phyloP scores from a whole-genome alignment of 1,139 yeast species.

The Blastobotrys arbuscula region DNA sequence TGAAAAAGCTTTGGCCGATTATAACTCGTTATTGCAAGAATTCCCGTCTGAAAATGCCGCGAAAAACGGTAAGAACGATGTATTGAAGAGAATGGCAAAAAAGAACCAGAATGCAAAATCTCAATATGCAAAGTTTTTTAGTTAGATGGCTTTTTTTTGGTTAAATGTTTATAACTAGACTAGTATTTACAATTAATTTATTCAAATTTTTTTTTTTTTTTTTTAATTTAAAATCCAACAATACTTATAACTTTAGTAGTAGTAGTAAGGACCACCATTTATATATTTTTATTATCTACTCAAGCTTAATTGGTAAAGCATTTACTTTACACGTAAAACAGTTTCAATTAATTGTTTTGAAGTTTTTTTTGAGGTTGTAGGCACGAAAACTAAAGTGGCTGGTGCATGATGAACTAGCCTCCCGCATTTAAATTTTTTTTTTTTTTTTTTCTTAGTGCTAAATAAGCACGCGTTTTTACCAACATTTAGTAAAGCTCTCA shows the following conservation, averaged over 20 bases:
- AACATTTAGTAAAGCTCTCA: no score
- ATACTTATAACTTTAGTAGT: no score
- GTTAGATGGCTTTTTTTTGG: conserved; percentile 15
- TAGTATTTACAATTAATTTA: background rate
- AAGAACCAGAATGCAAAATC: conserved; percentile 71
- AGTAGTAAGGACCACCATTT: no score
- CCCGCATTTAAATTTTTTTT: background rate
- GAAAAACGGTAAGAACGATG: conserved; percentile 57
- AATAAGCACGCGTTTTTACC: no score
- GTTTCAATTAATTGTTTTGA: no score
- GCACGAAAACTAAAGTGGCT: background rate
- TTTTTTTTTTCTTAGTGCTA: no score
- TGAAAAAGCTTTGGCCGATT: conserved; percentile 60
- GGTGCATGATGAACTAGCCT: background rate
- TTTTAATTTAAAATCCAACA: no score
- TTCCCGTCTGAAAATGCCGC: conserved; percentile 78
- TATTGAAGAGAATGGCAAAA: conserved; percentile 47
- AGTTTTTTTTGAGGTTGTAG: no score
- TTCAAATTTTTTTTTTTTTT: no score
- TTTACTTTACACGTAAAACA: conserved; percentile 12
- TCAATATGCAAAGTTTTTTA: conserved; percentile 78
- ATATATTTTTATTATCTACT: no score
- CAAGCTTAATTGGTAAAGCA: conserved; percentile 16
- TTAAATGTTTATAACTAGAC: background rate
- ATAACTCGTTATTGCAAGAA: conserved; percentile 58